phyloP scores from a whole-genome alignment of 176 grass and related monocot species.

The Tillandsia fasciculata region DNA sequence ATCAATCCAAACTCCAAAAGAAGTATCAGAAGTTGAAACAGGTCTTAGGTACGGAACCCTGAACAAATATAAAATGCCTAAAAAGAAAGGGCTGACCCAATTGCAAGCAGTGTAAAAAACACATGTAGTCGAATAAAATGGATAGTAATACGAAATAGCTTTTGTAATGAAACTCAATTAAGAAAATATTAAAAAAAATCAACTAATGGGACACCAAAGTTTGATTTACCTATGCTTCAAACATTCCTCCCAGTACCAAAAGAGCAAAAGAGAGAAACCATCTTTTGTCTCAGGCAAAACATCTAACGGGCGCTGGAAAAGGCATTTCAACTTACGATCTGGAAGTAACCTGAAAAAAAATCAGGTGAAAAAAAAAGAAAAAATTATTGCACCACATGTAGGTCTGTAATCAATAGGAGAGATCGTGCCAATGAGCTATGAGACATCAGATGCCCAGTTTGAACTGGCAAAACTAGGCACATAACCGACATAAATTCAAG shows the following conservation, averaged over 20 bases:
- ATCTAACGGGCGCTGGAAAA: conserved; percentile 72
- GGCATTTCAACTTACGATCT: conserved; percentile 83
- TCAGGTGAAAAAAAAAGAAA: conserved; percentile 8
- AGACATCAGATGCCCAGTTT: background rate
- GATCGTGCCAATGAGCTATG: too few relatives aligned
- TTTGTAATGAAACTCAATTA: background rate
- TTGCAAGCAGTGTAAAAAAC: background rate
- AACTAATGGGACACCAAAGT: background rate
- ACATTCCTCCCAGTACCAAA: conserved; percentile 97
- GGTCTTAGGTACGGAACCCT: background rate
- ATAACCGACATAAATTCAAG: too few relatives aligned
- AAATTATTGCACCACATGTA: background rate
- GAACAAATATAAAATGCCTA: background rate
- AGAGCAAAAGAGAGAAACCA: conserved; percentile 85
- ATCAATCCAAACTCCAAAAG: background rate
- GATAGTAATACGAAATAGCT: background rate
- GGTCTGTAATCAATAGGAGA: background rate
- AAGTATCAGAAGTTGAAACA: background rate
- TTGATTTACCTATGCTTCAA: conserved; percentile 66
- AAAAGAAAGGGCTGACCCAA: background rate
- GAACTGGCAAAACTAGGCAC: background rate
- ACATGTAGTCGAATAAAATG: background rate
- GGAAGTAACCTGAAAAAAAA: conserved; percentile 63
- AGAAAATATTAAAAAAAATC: background rate
- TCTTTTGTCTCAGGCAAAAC: conserved; percentile 91